Base-by-base conservation (phyloP, 2,329 filamentous ascomycete genomes). In the Hypoxylon sp. region DNA sequence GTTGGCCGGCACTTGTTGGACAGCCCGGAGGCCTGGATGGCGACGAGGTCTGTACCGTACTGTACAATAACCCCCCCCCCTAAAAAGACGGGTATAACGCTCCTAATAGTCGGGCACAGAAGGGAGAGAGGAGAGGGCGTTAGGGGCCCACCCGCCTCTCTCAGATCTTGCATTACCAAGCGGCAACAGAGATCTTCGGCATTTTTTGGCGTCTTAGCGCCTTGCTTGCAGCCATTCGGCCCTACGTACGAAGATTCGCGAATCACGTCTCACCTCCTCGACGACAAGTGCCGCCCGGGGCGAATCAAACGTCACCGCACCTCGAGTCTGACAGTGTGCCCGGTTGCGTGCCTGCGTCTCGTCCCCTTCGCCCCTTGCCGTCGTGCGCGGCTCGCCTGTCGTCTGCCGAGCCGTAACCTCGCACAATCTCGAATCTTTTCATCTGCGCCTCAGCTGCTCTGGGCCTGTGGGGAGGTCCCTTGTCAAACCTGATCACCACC, bases 241-340 rank as follows among this genome's bases (percentile, higher is more conserved):
- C 67, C 67, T 69, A 68, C 66, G 63, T 53, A 53, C 55, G 50
- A 55, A 48, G 21, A 29, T 47, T 53, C 58, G 51, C 63, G 57
- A 63, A 67, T 67, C 61, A 61, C 67, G 67, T 68, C 60, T 69
- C 67, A 66, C 53, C n/a, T 55, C 35, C 57, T 59, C 58, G 59
- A 64, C 61, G 48, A 59, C 52, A 49, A 62, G 31, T 62, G 58
- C 58, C 58, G 58, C 31, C 58, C 57, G 53, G 57, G 46, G 47
- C 58, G 58, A 64, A 59, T 58, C 20, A 59, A 54, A 57, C n/a
- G 55, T 51, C 58, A 52, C 61, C 59, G 58, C 51, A 59, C 45
- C n/a, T n/a, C n/a, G n/a, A n/a, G n/a, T 52, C 55, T 59, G 51
- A 64, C 61, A 60, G 47, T 60, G 60, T 63, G 60, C 49, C 55